These are phyloP conservation scores for Jacaranda mimosifolia DNA, from an alignment of 257 asterid genomes.

Conservation along the genomic window DNA sequence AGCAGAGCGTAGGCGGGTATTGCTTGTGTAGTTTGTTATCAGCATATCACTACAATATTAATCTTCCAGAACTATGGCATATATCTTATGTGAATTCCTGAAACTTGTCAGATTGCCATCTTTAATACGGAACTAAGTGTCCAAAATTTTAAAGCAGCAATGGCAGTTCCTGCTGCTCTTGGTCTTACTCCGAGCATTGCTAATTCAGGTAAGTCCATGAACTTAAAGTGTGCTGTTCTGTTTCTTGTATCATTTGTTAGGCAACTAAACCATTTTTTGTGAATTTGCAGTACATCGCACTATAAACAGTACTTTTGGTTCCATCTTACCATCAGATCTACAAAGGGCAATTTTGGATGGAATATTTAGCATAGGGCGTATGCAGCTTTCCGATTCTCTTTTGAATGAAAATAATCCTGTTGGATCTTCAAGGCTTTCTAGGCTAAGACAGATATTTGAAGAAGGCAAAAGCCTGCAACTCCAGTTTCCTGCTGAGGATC, in stretches of 20 bases:
- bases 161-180: conserved; percentile 94
- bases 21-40: conserved; percentile 10
- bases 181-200: conserved; percentile 94
- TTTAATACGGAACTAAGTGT: conserved; percentile 86
- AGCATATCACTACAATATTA: conserved; percentile 17
- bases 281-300: conserved; percentile 76
- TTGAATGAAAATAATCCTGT: conserved; percentile 83
- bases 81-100: conserved; percentile 30
- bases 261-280: conserved; percentile 16
- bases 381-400: conserved; percentile 79
- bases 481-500: conserved; percentile 97
- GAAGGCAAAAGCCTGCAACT: conserved; percentile 98
- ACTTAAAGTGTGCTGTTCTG: conserved; percentile 2
- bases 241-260: conserved; percentile 5
- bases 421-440: conserved; percentile 85
- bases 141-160: conserved; percentile 88
- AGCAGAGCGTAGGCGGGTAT: conserved; percentile 88
- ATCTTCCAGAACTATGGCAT: conserved; percentile 25
- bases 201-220: conserved; percentile 64
- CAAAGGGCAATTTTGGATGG: conserved; percentile 79
- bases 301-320: conserved; percentile 64
- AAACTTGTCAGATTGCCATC: conserved; percentile 71
- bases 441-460: conserved; percentile 69
- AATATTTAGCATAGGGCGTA: conserved; percentile 84
- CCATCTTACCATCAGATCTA: conserved; percentile 69